phyloP scores from a whole-genome alignment of 2,329 filamentous ascomycete species.

The Pseudogymnoascus sp. region DNA sequence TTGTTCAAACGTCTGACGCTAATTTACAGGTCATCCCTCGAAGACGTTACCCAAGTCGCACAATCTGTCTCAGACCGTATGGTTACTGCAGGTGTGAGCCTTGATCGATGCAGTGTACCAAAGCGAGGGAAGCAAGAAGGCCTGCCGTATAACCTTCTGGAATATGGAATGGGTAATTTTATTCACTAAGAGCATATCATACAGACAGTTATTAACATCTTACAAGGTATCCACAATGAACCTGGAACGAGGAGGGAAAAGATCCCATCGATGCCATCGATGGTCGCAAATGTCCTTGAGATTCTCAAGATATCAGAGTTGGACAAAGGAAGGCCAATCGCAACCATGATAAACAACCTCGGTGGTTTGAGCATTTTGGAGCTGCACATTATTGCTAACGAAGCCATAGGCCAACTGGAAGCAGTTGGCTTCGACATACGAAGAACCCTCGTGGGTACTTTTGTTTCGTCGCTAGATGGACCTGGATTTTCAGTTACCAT shows the following conservation, averaged over 20 bases:
- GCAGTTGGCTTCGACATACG: background rate
- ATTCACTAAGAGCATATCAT: background rate
- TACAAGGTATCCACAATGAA: constrained; percentile 36
- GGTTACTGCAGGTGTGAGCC: constrained; percentile 42
- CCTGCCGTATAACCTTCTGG: constrained; percentile 30
- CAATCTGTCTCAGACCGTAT: constrained; percentile 27
- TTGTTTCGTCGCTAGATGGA: constrained; percentile 47
- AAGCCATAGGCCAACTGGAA: constrained; percentile 32
- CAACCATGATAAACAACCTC: constrained; percentile 9
- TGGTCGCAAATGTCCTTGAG: background rate
- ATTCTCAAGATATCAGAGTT: background rate
- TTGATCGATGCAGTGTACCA: constrained; percentile 46
- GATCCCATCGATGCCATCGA: background rate
- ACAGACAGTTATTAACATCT: background rate
- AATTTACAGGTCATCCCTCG: constrained; percentile 16
- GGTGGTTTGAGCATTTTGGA: constrained; percentile 29
- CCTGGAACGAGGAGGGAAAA: constrained; percentile 27
- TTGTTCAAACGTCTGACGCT: no score
- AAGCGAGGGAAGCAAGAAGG: constrained; percentile 42
- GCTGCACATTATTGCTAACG: constrained; percentile 38
- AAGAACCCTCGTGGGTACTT: constrained; percentile 39
- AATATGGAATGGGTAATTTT: constrained; percentile 35
- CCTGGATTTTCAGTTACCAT: constrained; percentile 49
- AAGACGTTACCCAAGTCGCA: constrained; percentile 22
- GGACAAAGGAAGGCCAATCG: constrained; percentile 19